Percentiles rank a stretch among this genome's conserved stretches.
phyloP scores from a whole-genome alignment of 495 filamentous ascomycete species.

The Neurospora sp. region DNA sequence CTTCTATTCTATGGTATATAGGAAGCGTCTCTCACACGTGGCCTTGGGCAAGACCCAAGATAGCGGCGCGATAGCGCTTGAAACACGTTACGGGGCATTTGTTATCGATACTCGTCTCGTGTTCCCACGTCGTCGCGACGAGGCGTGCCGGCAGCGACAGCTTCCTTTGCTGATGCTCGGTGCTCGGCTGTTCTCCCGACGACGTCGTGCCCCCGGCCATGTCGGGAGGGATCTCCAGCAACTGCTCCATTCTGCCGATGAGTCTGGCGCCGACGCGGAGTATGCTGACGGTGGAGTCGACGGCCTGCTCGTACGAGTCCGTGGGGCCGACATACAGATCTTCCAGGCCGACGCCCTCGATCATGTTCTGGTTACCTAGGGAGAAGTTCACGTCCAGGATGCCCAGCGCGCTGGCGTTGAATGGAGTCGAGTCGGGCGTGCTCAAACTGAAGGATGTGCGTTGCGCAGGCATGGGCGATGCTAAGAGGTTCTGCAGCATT shows the following conservation, averaged over 20 bases:
- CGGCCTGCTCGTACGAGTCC: constrained; percentile 1
- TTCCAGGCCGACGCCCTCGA: background rate
- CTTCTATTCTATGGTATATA: background rate
- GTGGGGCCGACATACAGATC: constrained; percentile 1
- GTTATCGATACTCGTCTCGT: constrained; percentile 1
- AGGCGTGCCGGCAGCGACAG: constrained; percentile 1
- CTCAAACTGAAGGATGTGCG: constrained; percentile 1
- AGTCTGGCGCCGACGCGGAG: constrained; percentile 1
- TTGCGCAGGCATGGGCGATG: constrained; percentile 1
- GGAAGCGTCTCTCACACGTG: constrained; percentile 1
- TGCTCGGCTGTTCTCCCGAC: constrained; percentile 1
- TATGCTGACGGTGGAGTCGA: constrained; percentile 2
- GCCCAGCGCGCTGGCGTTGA: background rate
- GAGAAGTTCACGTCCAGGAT: constrained; percentile 2
- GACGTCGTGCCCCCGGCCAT: constrained; percentile 1
- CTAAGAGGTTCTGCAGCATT: constrained; percentile 1
- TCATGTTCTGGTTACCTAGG: constrained; percentile 1
- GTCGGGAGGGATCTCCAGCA: constrained; percentile 2
- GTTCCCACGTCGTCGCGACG: background rate
- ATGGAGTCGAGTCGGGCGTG: background rate
- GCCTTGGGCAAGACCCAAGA: constrained; percentile 1
- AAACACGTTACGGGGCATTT: constrained; percentile 1
- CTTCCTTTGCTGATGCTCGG: background rate
- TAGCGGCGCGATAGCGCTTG: constrained; percentile 2
- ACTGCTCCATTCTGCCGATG: constrained; percentile 1